phyloP scores from a whole-genome alignment of 1,139 yeast genomes.

The Scheffersomyces parashehatae region DNA sequence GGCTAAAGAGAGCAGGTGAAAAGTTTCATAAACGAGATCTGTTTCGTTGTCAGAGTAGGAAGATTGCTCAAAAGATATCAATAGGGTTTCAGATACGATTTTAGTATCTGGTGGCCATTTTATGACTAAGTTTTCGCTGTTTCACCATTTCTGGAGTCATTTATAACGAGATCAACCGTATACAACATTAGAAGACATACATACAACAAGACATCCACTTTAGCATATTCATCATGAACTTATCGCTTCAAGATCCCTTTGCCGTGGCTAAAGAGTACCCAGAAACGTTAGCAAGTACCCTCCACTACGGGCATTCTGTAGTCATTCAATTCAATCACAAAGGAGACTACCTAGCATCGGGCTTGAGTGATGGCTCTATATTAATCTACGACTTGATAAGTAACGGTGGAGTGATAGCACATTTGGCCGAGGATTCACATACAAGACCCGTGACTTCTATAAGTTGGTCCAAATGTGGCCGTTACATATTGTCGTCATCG shows the following conservation, averaged over 20 bases:
- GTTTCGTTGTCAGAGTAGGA: too few species aligned
- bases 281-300: constrained; percentile 69
- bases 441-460: constrained; percentile 74
- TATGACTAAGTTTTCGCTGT: neutral
- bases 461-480: constrained; percentile 76
- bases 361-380: constrained; percentile 77
- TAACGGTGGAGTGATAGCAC: constrained; percentile 53
- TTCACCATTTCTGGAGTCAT: neutral
- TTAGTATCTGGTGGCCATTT: too few species aligned
- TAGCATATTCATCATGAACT: constrained; percentile 52
- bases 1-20: too few species aligned
- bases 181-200: neutral
- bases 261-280: constrained; percentile 93
- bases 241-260: constrained; percentile 88
- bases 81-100: too few species aligned
- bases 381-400: constrained; percentile 74
- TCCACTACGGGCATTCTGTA: constrained; percentile 71
- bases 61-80: too few species aligned
- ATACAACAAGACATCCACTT: neutral
- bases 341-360: constrained; percentile 90
- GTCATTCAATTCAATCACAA: constrained; percentile 68
- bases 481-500: constrained; percentile 70
- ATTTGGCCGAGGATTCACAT: constrained; percentile 58
- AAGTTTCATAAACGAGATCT: too few species aligned
- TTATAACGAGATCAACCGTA: neutral